Conservation (phyloP, 108 stramenopile genomes). For the Mediolabrus comicus region DNA sequence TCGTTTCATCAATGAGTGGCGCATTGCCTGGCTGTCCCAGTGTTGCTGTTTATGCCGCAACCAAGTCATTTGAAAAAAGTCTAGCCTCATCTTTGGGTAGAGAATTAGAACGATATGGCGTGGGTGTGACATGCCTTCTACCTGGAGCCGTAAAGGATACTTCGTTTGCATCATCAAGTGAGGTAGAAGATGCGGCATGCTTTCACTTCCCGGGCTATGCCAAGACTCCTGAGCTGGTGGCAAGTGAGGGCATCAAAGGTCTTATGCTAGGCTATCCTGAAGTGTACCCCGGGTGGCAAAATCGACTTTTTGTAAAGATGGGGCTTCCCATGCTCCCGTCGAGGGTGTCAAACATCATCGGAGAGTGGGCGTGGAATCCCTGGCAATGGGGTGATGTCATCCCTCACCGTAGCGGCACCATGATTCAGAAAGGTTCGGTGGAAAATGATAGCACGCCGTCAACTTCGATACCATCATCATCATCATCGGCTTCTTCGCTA, state of each 20-base stretch:
- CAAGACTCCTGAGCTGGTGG: slow-evolving; percentile 56
- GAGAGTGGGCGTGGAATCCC: slow-evolving; percentile 66
- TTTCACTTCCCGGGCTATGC: slow-evolving; percentile 82
- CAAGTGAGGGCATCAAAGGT: slow-evolving; percentile 68
- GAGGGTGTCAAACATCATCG: slow-evolving; percentile 59
- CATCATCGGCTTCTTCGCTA: not conserved
- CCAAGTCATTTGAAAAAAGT: slow-evolving; percentile 77
- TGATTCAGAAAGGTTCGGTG: not conserved
- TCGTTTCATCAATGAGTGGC: slow-evolving; percentile 77
- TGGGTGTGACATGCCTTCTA: slow-evolving; percentile 86
- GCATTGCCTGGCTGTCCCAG: slow-evolving; percentile 59
- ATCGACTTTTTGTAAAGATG: slow-evolving; percentile 64
- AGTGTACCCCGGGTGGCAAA: slow-evolving; percentile 74
- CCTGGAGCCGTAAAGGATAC: slow-evolving; percentile 83
- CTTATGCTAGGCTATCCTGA: slow-evolving; percentile 74
- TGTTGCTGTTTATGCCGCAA: slow-evolving; percentile 79
- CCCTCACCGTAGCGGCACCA: slow-evolving; percentile 8
- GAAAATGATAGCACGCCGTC: slow-evolving; percentile 7
- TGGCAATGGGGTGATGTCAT: slow-evolving; percentile 39
- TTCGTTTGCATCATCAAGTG: slow-evolving; percentile 57
- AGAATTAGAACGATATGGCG: slow-evolving; percentile 78
- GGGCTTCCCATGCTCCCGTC: slow-evolving; percentile 65
- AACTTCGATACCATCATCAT: not conserved
- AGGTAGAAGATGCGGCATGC: slow-evolving; percentile 60
- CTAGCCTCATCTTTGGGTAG: slow-evolving; percentile 69